Conservation (phyloP, 2,329 filamentous ascomycete species). For the Aspergillus niger region DNA sequence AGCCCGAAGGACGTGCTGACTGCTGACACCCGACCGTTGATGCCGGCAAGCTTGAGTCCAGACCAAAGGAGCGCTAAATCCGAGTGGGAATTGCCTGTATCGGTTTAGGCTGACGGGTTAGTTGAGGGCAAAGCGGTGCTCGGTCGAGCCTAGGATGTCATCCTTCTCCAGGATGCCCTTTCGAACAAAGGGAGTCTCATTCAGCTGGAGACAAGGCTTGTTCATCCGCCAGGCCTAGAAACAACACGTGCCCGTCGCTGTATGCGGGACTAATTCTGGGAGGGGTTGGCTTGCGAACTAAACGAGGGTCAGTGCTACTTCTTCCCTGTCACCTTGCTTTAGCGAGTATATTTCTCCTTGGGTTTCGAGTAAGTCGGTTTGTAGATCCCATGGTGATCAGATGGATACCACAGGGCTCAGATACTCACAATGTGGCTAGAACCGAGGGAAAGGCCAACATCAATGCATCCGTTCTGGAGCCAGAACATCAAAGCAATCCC, state of each 20-base stretch:
- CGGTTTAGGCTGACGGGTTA: neutral
- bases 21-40: slow-evolving; percentile 13
- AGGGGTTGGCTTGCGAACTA: neutral
- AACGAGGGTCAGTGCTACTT: neutral
- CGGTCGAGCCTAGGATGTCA: neutral
- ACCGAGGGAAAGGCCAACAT: no score
- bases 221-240: slow-evolving; percentile 2
- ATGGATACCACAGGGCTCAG: no score
- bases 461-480: no score
- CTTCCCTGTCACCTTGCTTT: no score
- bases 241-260: slow-evolving; percentile 24
- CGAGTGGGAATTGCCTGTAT: neutral
- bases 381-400: no score
- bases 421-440: no score
- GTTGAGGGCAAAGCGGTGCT: neutral
- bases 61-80: neutral
- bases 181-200: slow-evolving; percentile 5
- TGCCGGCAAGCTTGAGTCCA: slow-evolving; percentile 6
- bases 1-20: neutral
- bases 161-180: neutral
- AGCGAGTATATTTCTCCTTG: no score
- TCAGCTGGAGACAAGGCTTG: neutral
- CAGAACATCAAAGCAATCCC: no score
- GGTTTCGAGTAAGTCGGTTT: no score
- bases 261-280: slow-evolving; percentile 22